A percentile compares a stretch with the other conserved stretches of the same genome.
These are phyloP conservation scores for Botrytis hyacinthi DNA, from an alignment of 2,329 filamentous ascomycete genomes.

Conservation along the genomic window DNA sequence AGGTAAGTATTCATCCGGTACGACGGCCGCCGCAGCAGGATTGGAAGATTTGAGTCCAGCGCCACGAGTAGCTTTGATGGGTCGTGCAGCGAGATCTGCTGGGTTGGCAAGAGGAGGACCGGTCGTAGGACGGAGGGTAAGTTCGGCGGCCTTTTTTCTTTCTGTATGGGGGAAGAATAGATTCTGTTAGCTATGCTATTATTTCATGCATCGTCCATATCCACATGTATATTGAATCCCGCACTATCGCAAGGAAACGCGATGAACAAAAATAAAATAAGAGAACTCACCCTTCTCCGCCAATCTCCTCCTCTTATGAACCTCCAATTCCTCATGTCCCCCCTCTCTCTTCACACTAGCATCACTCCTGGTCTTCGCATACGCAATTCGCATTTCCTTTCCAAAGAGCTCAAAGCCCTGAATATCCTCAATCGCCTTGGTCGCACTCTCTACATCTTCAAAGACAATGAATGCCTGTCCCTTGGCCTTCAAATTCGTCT, in stretches of 20 bases:
- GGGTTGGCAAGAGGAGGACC: constrained; percentile 37
- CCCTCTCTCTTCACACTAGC: constrained; percentile 75
- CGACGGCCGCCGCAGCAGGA: constrained; percentile 64
- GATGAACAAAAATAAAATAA: not conserved
- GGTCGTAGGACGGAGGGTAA: constrained; percentile 60
- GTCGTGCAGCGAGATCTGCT: constrained; percentile 52
- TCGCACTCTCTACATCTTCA: constrained; percentile 74
- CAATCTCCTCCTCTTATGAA: constrained; percentile 77
- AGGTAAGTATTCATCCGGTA: constrained; percentile 96
- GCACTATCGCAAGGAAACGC: not conserved
- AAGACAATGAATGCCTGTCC: constrained; percentile 96
- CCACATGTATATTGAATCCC: not conserved
- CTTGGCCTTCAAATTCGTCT: constrained; percentile 86
- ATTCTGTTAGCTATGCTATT: not conserved
- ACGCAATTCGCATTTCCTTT: constrained; percentile 81
- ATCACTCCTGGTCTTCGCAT: constrained; percentile 82
- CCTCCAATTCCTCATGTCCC: constrained; percentile 78
- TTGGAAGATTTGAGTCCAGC: constrained; percentile 75
- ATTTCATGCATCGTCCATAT: not conserved
- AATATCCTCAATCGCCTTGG: constrained; percentile 79
- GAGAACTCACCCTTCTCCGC: constrained; percentile 77
- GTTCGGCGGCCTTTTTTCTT: constrained; percentile 76
- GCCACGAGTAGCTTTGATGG: constrained; percentile 68
- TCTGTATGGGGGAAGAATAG: constrained; percentile 42
- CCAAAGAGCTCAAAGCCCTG: constrained; percentile 92